Percentiles rank a stretch among this genome's conserved stretches.
These are phyloP conservation scores for Polychytrium aggregatum DNA, from an alignment of 192 early-diverging fungal genomes.

Conservation along the genomic window DNA sequence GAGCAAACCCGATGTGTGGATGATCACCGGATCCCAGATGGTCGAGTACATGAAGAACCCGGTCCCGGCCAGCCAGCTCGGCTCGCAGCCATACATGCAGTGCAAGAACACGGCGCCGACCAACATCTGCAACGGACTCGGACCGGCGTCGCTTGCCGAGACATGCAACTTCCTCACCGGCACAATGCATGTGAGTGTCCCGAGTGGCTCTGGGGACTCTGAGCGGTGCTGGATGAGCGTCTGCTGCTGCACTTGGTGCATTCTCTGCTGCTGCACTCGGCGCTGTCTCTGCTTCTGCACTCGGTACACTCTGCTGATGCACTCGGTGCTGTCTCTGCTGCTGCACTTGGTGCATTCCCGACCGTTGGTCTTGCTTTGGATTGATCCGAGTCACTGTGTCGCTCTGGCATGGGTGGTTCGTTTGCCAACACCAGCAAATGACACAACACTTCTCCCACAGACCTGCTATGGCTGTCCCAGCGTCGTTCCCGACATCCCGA, in stretches of 20 bases:
- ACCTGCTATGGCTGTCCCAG: conserved; percentile 17
- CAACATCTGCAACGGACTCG: conserved; percentile 63
- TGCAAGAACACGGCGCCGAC: conserved; percentile 45
- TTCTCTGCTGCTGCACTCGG: too few species aligned
- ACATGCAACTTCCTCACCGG: conserved; percentile 8
- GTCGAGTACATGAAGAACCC: conserved; percentile 71
- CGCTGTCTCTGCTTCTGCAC: too few species aligned
- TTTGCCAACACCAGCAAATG: too few species aligned
- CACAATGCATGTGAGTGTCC: conserved; percentile 1
- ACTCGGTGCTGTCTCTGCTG: neutral
- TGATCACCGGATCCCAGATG: conserved; percentile 58
- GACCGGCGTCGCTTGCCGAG: conserved; percentile 6
- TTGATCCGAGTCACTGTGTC: neutral
- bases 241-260: too few species aligned
- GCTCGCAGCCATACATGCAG: conserved; percentile 51
- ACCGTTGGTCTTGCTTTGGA: neutral
- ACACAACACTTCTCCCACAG: neutral
- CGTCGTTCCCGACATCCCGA: conserved; percentile 5
- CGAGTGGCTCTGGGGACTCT: neutral
- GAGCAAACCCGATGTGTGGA: conserved; percentile 53
- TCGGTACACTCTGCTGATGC: too few species aligned
- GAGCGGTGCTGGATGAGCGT: neutral
- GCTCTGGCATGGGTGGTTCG: too few species aligned
- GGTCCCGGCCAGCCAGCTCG: conserved; percentile 55
- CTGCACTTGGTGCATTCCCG: neutral